Base-by-base conservation (phyloP, 1,284 basidiomycete species). In the Trichosporon ovoides region DNA sequence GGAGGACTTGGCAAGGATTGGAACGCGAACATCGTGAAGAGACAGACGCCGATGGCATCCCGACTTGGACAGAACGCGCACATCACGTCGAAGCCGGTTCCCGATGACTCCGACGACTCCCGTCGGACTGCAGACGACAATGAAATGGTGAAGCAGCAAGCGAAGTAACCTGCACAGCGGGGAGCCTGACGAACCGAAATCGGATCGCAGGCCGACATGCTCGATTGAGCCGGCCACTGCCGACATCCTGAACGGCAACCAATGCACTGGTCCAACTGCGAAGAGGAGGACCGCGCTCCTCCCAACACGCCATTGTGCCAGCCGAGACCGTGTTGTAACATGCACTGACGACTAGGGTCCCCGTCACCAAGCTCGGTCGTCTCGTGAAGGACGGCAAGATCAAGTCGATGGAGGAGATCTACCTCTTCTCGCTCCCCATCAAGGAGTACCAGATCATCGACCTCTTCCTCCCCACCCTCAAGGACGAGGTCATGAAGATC, bases 371-470 rank as follows among this genome's bases (percentile, higher is more conserved):
- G 80, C 90, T 99, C 70, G 95, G 95, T 66, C 94, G 95, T 80
- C 87, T 99, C 73, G 95, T 98, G 58, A 98, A 97, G 83, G 96
- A 98, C 75, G 94, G 94, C 75, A 98, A 98, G 83, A 97, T 99
- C 84, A 97, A 96, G 83, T 97, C 93, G 53, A 96, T 99, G 86
- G 96, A 99, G 80, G 96, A 99, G 80, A 97, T 98, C 82, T 99
- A 98, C 83, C 91, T 99, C 75, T 99, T 98, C 87, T 99, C 96
- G 49, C 89, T 99, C 66, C 94, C 96, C 67, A 89, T 97, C 80
- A 97, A 97, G 82, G 93, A 97, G 81, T 97, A 82, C 83, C 94
- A 97, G 80, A 95, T 97, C 78, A 87, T 97, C 83, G 93, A 97
- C 82, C 86, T 87, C 78, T 95, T 97, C 88, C 85, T 96, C 53